Evolutionary conservation across 345 rosid species (phyloP).

Genomic region (Salix exigua): DNA sequence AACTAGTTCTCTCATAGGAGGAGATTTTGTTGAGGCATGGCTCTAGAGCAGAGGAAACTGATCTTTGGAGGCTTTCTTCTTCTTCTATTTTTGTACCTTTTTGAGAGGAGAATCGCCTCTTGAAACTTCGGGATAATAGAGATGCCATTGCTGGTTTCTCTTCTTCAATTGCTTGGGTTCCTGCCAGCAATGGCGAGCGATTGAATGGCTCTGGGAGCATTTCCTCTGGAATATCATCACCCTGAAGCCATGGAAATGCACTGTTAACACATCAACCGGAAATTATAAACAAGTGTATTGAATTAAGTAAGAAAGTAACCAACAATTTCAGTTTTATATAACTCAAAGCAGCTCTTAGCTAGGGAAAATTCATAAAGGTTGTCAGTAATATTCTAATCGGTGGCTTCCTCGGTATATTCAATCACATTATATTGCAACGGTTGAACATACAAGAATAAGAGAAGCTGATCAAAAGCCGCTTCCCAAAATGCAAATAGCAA

Average conservation of each 20-base stretch:
- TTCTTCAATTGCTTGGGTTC: conserved; percentile 2
- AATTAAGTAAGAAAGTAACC: not conserved
- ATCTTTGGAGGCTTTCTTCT: conserved; percentile 10
- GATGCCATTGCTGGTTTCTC: conserved; percentile 39
- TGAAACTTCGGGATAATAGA: conserved; percentile 40
- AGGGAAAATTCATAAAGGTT: not conserved
- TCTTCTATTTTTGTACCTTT: conserved; percentile 10
- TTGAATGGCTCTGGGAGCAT: conserved; percentile 70
- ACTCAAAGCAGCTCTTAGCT: not conserved
- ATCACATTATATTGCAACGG: not conserved
- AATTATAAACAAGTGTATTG: not conserved
- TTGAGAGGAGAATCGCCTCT: conserved; percentile 46
- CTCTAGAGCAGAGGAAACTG: conserved; percentile 14
- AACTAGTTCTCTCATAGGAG: conserved; percentile 15
- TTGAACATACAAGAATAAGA: not conserved
- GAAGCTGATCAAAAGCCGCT: not conserved
- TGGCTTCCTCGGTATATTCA: not conserved
- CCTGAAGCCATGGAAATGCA: conserved; percentile 36
- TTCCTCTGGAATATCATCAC: conserved; percentile 71
- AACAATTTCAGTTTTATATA: not conserved
- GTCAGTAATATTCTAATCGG: not conserved
- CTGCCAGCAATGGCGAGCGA: not conserved
- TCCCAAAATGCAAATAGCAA: not conserved
- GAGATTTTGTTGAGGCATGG: conserved; percentile 11
- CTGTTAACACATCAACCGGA: not conserved